phyloP scores from a whole-genome alignment of 1,139 yeast genomes.

The Saccharomyces hybrid region DNA sequence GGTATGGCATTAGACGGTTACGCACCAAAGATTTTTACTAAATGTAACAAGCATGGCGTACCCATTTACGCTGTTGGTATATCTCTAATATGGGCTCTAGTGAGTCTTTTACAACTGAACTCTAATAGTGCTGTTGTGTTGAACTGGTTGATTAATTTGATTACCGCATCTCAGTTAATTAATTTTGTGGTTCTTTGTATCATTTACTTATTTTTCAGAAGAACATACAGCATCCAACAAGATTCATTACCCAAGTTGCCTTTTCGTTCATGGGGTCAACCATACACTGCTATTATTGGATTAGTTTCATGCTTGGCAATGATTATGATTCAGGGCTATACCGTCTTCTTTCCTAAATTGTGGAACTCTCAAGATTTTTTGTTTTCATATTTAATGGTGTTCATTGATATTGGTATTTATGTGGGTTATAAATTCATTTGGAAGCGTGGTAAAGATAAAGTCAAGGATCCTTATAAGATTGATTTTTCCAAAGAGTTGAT shows the following conservation, averaged over 20 bases:
- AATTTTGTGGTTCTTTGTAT: constrained; percentile 59
- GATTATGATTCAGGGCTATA: constrained; percentile 61
- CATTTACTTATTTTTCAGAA: constrained; percentile 57
- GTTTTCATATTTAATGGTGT: constrained; percentile 62
- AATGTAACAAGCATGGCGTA: constrained; percentile 46
- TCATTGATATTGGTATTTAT: constrained; percentile 51
- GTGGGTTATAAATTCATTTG: constrained; percentile 50
- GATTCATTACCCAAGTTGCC: constrained; percentile 51
- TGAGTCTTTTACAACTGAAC: constrained; percentile 50
- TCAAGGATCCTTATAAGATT: constrained; percentile 44
- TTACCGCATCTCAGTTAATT: constrained; percentile 73
- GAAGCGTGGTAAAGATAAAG: constrained; percentile 38
- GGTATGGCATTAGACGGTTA: constrained; percentile 57
- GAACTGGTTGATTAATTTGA: constrained; percentile 66
- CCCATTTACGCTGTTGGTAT: constrained; percentile 40
- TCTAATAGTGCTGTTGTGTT: constrained; percentile 57
- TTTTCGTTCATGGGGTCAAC: constrained; percentile 49
- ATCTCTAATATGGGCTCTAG: constrained; percentile 40
- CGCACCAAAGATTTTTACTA: constrained; percentile 49
- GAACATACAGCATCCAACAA: constrained; percentile 54
- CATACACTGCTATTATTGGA: constrained; percentile 48
- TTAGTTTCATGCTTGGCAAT: constrained; percentile 42
- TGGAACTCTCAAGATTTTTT: constrained; percentile 59
- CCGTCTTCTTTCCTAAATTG: constrained; percentile 54
- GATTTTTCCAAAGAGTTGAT: constrained; percentile 49